Percentiles rank a stretch among this genome's conserved stretches.
These are phyloP conservation scores for Cubamyces sp. DNA, from an alignment of 768 basidiomycete genomes.

Conservation along the genomic window DNA sequence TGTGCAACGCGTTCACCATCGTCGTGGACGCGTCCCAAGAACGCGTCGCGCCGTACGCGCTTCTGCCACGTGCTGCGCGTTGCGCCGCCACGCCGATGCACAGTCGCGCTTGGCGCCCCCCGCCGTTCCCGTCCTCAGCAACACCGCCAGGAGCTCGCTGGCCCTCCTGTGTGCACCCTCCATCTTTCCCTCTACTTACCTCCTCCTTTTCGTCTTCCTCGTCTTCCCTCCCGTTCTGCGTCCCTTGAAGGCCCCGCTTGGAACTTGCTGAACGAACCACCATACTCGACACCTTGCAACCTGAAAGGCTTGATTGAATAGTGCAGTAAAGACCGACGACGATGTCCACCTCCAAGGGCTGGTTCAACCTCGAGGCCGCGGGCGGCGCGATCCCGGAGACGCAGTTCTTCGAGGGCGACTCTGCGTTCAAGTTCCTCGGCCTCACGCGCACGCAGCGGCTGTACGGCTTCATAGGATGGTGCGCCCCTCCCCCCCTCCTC, in stretches of 20 bases:
- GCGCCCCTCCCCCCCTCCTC: slow-evolving; percentile 33
- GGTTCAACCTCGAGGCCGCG: slow-evolving; percentile 83
- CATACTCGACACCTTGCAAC: no score
- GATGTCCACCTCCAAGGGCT: slow-evolving; percentile 67
- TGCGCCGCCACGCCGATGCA: slow-evolving; percentile 12
- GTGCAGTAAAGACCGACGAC: no score
- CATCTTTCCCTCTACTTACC: not conserved
- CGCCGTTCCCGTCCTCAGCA: slow-evolving; percentile 16
- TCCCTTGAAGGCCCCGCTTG: not conserved
- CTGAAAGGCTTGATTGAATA: no score
- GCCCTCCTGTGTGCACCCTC: slow-evolving; percentile 1
- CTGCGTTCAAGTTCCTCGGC: slow-evolving; percentile 81
- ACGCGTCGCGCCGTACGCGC: slow-evolving; percentile 8
- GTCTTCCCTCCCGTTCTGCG: not conserved
- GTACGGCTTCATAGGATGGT: slow-evolving; percentile 89
- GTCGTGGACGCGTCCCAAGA: not conserved
- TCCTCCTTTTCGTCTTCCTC: not conserved
- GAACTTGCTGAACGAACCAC: not conserved
- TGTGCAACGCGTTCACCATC: no score
- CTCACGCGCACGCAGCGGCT: slow-evolving; percentile 80
- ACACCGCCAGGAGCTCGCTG: slow-evolving; percentile 26
- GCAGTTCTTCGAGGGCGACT: slow-evolving; percentile 87
- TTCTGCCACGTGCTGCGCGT: slow-evolving; percentile 9
- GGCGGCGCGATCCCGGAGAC: slow-evolving; percentile 68
- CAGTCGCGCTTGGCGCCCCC: slow-evolving; percentile 16